Base-by-base conservation (phyloP, 345 rosid genomes). In the Populus ilicifolia region DNA sequence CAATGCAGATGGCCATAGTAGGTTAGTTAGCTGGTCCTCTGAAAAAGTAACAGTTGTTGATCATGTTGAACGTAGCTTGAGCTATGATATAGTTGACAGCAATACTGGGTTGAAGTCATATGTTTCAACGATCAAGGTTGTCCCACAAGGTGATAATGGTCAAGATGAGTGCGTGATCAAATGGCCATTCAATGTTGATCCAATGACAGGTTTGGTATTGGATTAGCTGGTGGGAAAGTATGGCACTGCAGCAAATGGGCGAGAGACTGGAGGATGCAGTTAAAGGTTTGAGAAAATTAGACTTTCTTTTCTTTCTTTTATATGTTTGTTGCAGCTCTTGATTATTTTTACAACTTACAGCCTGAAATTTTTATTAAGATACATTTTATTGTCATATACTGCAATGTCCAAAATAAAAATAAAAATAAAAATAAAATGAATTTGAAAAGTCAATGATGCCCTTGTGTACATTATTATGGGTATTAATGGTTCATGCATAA, bases 51-150 rank as follows among this genome's bases (percentile, higher is more conserved):
- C 74, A 25, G 80, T 83, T 73, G 76, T 90, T 27, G 90, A 94
- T 82, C 84, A 76, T 0, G 75, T 16, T 17, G 69, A 69, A 21
- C 83, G 79, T 17, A 64, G 74, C 43, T 66, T 86, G 63, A 83
- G 75, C 20, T 91, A 86, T 13, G 92, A 90, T 91, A 86, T 91
- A 1, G 73, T 89, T 44, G 93, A 90, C 48, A 74, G 79, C 77
- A 92, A 87, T 73, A 83, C 89, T 11, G 92, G 94, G 71, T 88
- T 92, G 61, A 48, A 83, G 68, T 85, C 90, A 0, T 90, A 92
- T 39, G 87, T 84, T 17, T 83, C 91, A 5, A 89, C 86, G 71
- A 74, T 91, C 54, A 81, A 76, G 85, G 73, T 90, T 50, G 66
- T 67, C 35, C 84, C 85, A 21, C 52, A 4, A 12, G 80, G 64